phyloP scores from a whole-genome alignment of 306 rosid species.

The Inga laurina region DNA sequence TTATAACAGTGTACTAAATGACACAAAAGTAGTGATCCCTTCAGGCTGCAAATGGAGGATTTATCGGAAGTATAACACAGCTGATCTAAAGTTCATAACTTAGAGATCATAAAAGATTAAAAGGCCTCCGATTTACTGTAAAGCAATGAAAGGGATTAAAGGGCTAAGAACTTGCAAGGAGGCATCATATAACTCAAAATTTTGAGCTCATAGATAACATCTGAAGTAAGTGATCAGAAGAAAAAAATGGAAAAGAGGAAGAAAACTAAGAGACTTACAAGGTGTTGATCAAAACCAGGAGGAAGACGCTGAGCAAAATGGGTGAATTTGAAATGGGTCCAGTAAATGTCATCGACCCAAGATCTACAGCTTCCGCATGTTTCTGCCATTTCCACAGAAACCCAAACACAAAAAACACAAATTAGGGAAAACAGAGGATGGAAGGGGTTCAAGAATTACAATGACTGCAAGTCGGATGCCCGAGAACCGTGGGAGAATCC shows the following conservation, averaged over 20 bases:
- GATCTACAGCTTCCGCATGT: conserved; percentile 32
- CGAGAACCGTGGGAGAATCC: background rate
- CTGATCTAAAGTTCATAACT: background rate
- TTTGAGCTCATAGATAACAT: background rate
- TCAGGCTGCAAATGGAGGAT: background rate
- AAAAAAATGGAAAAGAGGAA: conserved; percentile 6
- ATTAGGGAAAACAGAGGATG: background rate
- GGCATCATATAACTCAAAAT: background rate
- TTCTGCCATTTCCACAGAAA: conserved; percentile 36
- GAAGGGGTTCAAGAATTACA: background rate
- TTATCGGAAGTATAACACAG: background rate
- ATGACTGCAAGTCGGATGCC: background rate
- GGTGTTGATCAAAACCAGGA: conserved; percentile 43
- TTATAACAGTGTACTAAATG: background rate
- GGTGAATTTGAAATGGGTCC: conserved; percentile 59
- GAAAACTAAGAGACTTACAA: conserved; percentile 39
- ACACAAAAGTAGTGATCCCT: background rate
- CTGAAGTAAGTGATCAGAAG: background rate
- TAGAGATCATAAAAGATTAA: background rate
- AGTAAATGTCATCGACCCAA: conserved; percentile 62
- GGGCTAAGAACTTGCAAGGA: background rate
- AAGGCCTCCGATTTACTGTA: background rate
- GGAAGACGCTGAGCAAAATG: conserved; percentile 54
- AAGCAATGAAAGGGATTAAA: background rate
- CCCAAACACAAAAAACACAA: background rate